Conservation (phyloP, 257 asterid genomes). For the Solanum paucissectum region DNA sequence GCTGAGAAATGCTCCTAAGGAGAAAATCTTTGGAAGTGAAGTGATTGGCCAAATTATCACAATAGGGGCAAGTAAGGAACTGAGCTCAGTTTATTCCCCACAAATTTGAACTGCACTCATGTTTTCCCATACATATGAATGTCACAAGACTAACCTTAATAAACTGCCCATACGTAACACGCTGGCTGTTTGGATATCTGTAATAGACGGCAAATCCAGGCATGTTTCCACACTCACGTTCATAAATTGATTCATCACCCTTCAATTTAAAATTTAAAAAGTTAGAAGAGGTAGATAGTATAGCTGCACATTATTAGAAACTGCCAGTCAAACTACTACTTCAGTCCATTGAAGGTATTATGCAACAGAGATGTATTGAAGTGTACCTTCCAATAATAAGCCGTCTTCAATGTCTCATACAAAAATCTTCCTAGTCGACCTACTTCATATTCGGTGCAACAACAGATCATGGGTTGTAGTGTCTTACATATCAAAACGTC, state of each 20-base stretch:
- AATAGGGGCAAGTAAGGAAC: neutral
- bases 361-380: neutral
- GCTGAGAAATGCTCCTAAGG: neutral
- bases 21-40: neutral
- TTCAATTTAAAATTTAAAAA: neutral
- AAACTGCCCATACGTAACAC: slow-evolving; percentile 89
- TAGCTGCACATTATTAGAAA: neutral
- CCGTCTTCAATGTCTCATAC: slow-evolving; percentile 86
- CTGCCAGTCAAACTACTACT: neutral
- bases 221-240: slow-evolving; percentile 98
- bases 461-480: slow-evolving; percentile 97
- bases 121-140: neutral
- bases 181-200: slow-evolving; percentile 95
- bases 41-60: neutral
- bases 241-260: slow-evolving; percentile 90
- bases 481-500: slow-evolving; percentile 98
- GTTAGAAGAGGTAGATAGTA: neutral
- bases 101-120: neutral
- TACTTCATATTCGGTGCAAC: slow-evolving; percentile 99
- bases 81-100: neutral
- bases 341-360: neutral
- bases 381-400: slow-evolving; percentile 91
- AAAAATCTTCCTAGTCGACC: slow-evolving; percentile 95
- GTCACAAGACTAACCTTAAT: slow-evolving; percentile 57
- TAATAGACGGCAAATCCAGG: slow-evolving; percentile 99